Evolutionary conservation across 2,329 filamentous ascomycete species (phyloP), one percentile per base, ranked within the genome.

Genomic region (Colletotrichum graminicola): DNA sequence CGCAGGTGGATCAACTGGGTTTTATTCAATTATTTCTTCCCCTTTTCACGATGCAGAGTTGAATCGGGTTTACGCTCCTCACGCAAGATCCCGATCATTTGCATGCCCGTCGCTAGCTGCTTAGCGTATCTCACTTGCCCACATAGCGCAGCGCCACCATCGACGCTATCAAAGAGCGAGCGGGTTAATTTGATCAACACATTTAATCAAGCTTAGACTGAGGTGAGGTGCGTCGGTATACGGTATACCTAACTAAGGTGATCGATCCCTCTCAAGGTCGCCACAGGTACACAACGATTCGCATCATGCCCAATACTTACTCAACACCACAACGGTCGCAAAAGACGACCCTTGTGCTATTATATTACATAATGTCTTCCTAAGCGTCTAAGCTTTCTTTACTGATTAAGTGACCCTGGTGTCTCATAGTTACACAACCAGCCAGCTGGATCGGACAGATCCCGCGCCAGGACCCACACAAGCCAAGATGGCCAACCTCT

Each of bases 381-480:
- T 26, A 18, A 43, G 41, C 41, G 21, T 43, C 41, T 21, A 43
- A 43, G 41, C 18, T 21, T 41, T 43, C 41, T 21, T 6, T 18
- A 18, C 3, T 6, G 3, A 43, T 21, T 6, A 21, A 32, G 21
- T 29, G 16, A 23, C 26, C 21, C 26, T n/a, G n/a, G 12, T 62
- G 59, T 51, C 59, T 51, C n/a, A 51, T 21, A n/a, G 11, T 29
- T 18, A 49, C 29, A n/a, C 41, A 29, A 29, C 29, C 29, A 29
- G 29, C 29, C 41, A 49, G 16, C n/a, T 49, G 21, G 29, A 39
- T 62, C 47, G 52, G 59, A 62, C 11, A 47, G 60, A 62, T 62
- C n/a, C 23, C 23, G 47, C 39, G 60, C 47, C 60, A 23, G 45
- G 36, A 23, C 60, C 23, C 4, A 5, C 12, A 14, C 14, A 34